These are phyloP conservation scores for Phytophthora macrochlamydospora DNA, from an alignment of 352 stramenopile species.

Conservation along the genomic window DNA sequence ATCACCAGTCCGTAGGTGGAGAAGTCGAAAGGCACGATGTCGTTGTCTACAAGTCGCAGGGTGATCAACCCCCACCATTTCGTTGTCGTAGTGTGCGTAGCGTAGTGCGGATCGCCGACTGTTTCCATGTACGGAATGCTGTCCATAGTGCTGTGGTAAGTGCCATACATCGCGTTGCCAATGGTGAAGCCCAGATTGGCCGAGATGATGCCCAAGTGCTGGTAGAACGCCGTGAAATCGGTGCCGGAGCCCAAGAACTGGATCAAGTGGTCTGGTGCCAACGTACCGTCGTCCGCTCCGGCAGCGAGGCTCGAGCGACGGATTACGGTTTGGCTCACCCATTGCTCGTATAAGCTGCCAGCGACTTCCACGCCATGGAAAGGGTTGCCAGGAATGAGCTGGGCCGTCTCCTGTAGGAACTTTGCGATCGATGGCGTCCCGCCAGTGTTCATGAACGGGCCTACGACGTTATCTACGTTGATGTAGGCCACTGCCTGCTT, in stretches of 20 bases:
- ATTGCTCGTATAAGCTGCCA: conserved; percentile 41
- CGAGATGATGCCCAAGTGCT: conserved; percentile 80
- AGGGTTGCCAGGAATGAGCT: conserved; percentile 43
- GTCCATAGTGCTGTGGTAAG: conserved; percentile 89
- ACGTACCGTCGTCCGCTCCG: conserved; percentile 40
- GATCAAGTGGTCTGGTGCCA: conserved; percentile 52
- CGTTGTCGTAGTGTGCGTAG: conserved; percentile 45
- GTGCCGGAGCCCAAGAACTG: conserved; percentile 62
- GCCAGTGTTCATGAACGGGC: conserved; percentile 43
- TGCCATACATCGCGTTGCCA: conserved; percentile 49
- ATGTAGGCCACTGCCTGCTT: conserved; percentile 70
- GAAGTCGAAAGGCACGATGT: conserved; percentile 59
- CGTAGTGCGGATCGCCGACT: conserved; percentile 58
- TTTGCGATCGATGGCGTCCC: conserved; percentile 56
- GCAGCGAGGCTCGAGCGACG: conserved; percentile 2
- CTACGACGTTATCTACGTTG: conserved; percentile 73
- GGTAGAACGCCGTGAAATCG: conserved; percentile 85
- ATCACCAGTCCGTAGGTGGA: conserved; percentile 51
- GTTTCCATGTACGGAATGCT: conserved; percentile 72
- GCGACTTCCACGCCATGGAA: conserved; percentile 18
- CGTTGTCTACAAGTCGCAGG: conserved; percentile 48
- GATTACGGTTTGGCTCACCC: conserved; percentile 23
- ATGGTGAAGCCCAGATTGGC: conserved; percentile 70
- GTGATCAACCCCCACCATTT: conserved; percentile 64
- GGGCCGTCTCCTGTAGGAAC: conserved; percentile 54